Conservation (phyloP, 2,329 filamentous ascomycete genomes). For the Chaetomium strumarium region DNA sequence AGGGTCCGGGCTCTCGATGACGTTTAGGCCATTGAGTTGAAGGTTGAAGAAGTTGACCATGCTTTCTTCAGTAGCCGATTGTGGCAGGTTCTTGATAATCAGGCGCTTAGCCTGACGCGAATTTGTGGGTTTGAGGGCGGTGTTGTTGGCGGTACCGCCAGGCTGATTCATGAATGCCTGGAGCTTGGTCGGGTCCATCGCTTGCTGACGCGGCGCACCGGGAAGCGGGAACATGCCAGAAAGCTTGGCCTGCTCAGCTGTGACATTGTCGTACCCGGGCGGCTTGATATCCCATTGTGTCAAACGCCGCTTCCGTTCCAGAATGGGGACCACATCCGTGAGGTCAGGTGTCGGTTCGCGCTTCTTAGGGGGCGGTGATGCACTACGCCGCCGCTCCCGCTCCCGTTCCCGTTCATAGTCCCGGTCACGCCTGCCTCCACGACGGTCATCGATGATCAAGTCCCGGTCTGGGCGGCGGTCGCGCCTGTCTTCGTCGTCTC, state of each 20-base stretch:
- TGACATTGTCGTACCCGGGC: slow-evolving; percentile 95
- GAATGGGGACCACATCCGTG: slow-evolving; percentile 74
- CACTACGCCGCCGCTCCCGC: slow-evolving; percentile 64
- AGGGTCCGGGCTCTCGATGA: slow-evolving; percentile 76
- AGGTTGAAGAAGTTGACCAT: slow-evolving; percentile 88
- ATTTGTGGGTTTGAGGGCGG: slow-evolving; percentile 86
- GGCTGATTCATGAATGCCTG: slow-evolving; percentile 95
- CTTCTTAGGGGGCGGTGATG: slow-evolving; percentile 78
- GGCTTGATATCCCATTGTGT: slow-evolving; percentile 99
- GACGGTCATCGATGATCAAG: slow-evolving; percentile 50
- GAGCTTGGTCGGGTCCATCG: slow-evolving; percentile 88
- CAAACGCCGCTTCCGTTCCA: slow-evolving; percentile 82
- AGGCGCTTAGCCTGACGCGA: slow-evolving; percentile 92
- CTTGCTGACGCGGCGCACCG: slow-evolving; percentile 87
- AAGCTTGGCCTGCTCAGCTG: slow-evolving; percentile 95
- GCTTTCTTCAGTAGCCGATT: slow-evolving; percentile 65
- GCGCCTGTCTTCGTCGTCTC: slow-evolving; percentile 60
- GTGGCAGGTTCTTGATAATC: slow-evolving; percentile 76
- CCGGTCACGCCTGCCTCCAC: slow-evolving; percentile 35
- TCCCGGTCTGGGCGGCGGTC: slow-evolving; percentile 39
- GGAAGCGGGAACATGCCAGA: slow-evolving; percentile 99
- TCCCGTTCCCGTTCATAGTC: slow-evolving; percentile 46
- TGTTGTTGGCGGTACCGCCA: slow-evolving; percentile 61
- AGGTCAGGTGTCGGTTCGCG: slow-evolving; percentile 94
- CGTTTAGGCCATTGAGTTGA: slow-evolving; percentile 93